Conservation (phyloP, 2,329 filamentous ascomycete genomes). For the Monilinia laxa region DNA sequence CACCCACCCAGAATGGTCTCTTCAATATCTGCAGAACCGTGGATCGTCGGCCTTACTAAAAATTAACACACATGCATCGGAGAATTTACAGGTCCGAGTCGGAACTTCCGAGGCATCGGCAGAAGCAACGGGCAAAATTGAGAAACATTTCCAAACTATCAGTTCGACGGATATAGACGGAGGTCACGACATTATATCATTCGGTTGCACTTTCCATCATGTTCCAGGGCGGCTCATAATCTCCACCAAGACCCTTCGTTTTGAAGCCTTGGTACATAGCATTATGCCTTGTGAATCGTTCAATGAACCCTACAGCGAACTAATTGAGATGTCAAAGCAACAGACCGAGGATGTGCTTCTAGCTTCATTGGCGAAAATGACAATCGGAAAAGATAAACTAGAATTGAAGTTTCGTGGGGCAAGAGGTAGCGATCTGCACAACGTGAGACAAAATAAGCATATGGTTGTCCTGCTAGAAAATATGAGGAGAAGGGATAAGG, state of each 20-base stretch:
- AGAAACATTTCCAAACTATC: not conserved
- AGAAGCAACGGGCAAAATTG: not conserved
- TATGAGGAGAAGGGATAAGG: conserved; percentile 40
- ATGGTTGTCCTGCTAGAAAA: conserved; percentile 31
- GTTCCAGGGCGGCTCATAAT: conserved; percentile 28
- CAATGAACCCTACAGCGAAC: conserved; percentile 21
- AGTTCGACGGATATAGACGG: not conserved
- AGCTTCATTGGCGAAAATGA: conserved; percentile 25
- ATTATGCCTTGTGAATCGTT: conserved; percentile 22
- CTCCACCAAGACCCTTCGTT: conserved; percentile 25
- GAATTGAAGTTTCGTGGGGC: conserved; percentile 27
- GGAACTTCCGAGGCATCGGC: not conserved
- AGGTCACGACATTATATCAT: conserved; percentile 26
- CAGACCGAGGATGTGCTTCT: conserved; percentile 24
- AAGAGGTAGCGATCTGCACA: conserved; percentile 4
- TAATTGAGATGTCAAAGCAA: conserved; percentile 32
- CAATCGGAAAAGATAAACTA: conserved; percentile 27
- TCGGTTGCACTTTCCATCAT: conserved; percentile 27
- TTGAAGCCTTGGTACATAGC: conserved; percentile 20
- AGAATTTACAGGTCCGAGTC: not conserved
- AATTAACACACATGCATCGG: conserved; percentile 1
- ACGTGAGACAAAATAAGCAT: conserved; percentile 24
- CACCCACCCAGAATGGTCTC: conserved; percentile 43
- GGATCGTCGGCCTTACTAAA: conserved; percentile 22
- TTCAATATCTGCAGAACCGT: conserved; percentile 35